Evolutionary conservation across 2,329 filamentous ascomycete genomes (phyloP).

Genomic region (Penicillium sclerotiorum): DNA sequence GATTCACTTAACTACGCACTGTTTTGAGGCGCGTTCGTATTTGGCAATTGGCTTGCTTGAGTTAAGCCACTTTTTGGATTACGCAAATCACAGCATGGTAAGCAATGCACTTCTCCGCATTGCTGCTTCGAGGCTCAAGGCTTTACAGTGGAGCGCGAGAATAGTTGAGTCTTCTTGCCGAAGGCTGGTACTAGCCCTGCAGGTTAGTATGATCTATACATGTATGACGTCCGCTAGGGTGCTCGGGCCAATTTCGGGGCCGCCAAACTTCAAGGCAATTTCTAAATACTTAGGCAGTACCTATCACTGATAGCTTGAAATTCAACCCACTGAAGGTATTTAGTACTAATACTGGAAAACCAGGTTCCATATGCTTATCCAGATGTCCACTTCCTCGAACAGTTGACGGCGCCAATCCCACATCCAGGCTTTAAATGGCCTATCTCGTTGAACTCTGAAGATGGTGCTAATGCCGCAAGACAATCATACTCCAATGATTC

Average conservation of each 20-base stretch:
- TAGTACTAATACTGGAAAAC: too few relatives aligned
- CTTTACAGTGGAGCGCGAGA: not conserved
- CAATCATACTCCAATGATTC: not conserved
- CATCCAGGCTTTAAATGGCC: not conserved
- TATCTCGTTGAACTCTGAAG: not conserved
- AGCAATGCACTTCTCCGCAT: not conserved
- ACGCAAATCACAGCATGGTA: not conserved
- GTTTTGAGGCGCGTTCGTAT: not conserved
- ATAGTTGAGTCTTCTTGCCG: not conserved
- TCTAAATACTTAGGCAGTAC: too few relatives aligned
- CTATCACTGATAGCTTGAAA: not conserved
- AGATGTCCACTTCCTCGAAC: not conserved
- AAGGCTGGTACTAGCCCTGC: not conserved
- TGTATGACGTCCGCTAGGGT: too few relatives aligned
- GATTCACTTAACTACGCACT: not conserved
- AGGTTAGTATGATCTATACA: not conserved
- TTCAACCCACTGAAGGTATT: too few relatives aligned
- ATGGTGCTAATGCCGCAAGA: not conserved
- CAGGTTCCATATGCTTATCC: too few relatives aligned
- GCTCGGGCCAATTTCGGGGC: too few relatives aligned
- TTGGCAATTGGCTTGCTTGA: not conserved
- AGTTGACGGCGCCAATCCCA: too few relatives aligned
- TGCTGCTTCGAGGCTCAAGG: not conserved
- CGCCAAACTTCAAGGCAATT: too few relatives aligned
- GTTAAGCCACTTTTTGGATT: not conserved